Evolutionary conservation across 2,329 filamentous ascomycete species (phyloP).

Genomic region (Gaeumannomyces tritici): DNA sequence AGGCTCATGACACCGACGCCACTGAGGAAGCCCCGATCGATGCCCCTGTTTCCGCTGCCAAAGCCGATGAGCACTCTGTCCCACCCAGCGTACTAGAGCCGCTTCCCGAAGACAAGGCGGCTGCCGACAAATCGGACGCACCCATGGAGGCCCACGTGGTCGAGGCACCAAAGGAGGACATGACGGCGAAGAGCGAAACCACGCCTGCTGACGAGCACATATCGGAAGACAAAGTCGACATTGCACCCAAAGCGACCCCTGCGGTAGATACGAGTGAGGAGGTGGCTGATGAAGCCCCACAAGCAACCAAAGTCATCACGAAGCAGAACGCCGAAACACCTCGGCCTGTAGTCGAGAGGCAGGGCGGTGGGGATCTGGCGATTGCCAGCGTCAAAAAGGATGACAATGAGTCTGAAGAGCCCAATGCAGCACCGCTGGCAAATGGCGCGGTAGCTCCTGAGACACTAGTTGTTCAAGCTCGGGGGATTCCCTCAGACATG

Average conservation of each 20-base stretch:
- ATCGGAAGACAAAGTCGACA: neutral
- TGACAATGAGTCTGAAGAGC: neutral
- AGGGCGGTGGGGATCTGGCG: no score
- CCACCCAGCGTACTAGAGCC: neutral
- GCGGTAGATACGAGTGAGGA: neutral
- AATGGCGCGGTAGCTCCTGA: neutral
- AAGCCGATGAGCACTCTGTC: neutral
- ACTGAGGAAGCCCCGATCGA: neutral
- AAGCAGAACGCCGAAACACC: neutral
- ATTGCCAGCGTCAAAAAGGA: neutral
- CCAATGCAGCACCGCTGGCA: neutral
- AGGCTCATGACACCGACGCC: slow-evolving; percentile 7
- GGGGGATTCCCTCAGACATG: neutral
- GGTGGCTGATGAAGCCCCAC: neutral
- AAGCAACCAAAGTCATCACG: neutral
- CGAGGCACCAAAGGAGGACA: neutral
- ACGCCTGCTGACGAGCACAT: neutral
- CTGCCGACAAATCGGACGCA: neutral
- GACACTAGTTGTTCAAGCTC: neutral
- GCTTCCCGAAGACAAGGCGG: neutral
- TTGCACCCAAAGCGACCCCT: neutral
- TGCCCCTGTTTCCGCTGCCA: neutral
- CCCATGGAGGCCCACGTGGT: neutral
- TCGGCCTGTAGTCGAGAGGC: neutral
- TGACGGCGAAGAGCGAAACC: neutral